Conservation (phyloP, 177 flowering plant genomes). For the Vitis hybrid region DNA sequence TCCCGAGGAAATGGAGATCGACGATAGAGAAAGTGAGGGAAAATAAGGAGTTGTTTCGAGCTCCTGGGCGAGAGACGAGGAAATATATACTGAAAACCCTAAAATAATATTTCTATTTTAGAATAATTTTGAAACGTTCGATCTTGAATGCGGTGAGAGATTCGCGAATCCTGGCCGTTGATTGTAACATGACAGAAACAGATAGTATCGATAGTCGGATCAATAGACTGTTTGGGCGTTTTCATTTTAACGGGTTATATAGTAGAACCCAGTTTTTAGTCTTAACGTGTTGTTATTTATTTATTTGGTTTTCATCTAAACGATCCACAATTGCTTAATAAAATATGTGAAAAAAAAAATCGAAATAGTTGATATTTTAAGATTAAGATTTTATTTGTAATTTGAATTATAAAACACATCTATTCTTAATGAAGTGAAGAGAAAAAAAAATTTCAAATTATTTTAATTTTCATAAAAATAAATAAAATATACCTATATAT, state of each 20-base stretch:
- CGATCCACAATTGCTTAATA: too few relatives aligned
- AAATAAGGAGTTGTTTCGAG: background rate
- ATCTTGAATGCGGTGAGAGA: background rate
- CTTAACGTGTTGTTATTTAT: too few relatives aligned
- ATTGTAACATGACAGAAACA: background rate
- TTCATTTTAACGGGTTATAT: background rate
- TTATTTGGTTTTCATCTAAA: too few relatives aligned
- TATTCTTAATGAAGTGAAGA: too few relatives aligned
- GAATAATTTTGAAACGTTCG: conserved; percentile 11
- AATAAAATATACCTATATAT: too few relatives aligned
- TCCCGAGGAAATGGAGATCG: conserved; percentile 4
- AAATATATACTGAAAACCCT: conserved; percentile 19
- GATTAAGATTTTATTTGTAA: too few relatives aligned
- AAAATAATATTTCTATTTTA: background rate
- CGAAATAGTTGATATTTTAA: too few relatives aligned
- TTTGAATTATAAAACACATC: too few relatives aligned
- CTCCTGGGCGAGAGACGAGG: background rate
- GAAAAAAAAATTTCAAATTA: too few relatives aligned
- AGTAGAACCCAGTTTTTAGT: too few relatives aligned
- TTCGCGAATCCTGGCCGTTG: conserved; percentile 6
- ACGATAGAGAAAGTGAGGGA: background rate
- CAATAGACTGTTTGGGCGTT: conserved; percentile 7
- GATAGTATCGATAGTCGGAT: conserved; percentile 11
- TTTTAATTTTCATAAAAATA: too few relatives aligned
- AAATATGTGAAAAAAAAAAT: too few relatives aligned